phyloP scores from a whole-genome alignment of 139 green algal genomes.

The Coelastrella sp. region DNA sequence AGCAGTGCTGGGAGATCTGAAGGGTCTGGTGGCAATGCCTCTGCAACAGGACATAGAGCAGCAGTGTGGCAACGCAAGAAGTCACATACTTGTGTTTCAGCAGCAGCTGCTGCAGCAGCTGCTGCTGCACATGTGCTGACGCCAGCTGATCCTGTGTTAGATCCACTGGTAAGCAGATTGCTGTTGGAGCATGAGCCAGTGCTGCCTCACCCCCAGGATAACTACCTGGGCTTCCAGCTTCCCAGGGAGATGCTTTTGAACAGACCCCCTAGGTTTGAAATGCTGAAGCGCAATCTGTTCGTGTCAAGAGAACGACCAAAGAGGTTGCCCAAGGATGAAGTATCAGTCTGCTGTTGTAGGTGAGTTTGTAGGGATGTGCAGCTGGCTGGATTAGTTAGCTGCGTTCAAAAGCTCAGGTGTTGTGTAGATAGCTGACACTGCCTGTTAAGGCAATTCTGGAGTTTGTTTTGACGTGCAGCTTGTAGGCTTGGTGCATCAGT shows the following conservation, averaged over 20 bases:
- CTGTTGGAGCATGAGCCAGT: constrained; percentile 13
- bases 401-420: constrained; percentile 69
- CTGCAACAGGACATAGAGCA: not conserved
- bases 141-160: not conserved
- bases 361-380: not conserved
- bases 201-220: not conserved
- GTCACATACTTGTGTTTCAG: not conserved
- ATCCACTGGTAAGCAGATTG: not conserved
- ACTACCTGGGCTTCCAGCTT: constrained; percentile 32
- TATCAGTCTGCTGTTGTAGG: constrained; percentile 69
- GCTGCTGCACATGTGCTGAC: constrained; percentile 25
- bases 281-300: constrained; percentile 75
- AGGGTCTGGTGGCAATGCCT: not conserved
- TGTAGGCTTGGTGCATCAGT: not conserved
- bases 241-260: constrained; percentile 47
- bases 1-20: not conserved
- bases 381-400: constrained; percentile 59
- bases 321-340: constrained; percentile 72
- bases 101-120: constrained; percentile 33
- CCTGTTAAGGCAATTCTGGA: constrained; percentile 68
- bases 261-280: constrained; percentile 67
- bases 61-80: not conserved
- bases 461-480: not conserved
- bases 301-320: constrained; percentile 68
- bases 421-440: no score